Base-by-base conservation (phyloP, 2,329 filamentous ascomycete genomes). In the Colletotrichum chlorophyti region DNA sequence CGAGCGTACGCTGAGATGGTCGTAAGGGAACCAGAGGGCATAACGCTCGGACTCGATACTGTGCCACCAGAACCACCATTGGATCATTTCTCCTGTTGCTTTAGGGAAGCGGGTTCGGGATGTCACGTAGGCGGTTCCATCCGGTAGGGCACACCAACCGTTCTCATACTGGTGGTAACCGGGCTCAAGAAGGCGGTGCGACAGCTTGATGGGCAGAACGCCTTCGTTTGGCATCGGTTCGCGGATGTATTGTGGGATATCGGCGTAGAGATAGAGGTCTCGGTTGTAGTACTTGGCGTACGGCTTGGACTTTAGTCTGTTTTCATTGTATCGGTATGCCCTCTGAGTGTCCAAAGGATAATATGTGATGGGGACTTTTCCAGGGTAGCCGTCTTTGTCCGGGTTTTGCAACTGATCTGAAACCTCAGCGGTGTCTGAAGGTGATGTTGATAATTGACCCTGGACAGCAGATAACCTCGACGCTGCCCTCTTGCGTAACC, bases 41-140 rank as follows among this genome's bases (percentile, higher is more conserved):
- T 59, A 59, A 10, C 55, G 55, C 55, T 59, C 55, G 19, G 55
- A 51, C 38, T 59, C 55, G 37, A 59, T 43, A 32, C 55, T 59
- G 51, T 59, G 55, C 55, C 55, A 59, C 55, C 55, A 59, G 12
- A 59, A 59, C 55, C 55, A 59, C 55, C 55, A 59, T 19, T 51
- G 55, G 19, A 59, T 17, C 55, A 59, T 59, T 19, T 55, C 55
- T 32, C 55, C 55, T 6, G 55, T 59, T 38, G 43, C 26, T n/a
- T 38, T 43, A 2, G 55, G 55, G 51, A 59, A 59, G 11, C 55
- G 55, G 10, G 55, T 59, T 5, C 55, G 51, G 8, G 55, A 55
- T 15, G 55, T 29, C 29, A 59, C 55, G 21, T 49, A 59, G 19
- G 34, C 55, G 11, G 51, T 55, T 5, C 55, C 55, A 14, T 59